phyloP scores from a whole-genome alignment of 495 filamentous ascomycete species.

The Aspergillus sparsus region DNA sequence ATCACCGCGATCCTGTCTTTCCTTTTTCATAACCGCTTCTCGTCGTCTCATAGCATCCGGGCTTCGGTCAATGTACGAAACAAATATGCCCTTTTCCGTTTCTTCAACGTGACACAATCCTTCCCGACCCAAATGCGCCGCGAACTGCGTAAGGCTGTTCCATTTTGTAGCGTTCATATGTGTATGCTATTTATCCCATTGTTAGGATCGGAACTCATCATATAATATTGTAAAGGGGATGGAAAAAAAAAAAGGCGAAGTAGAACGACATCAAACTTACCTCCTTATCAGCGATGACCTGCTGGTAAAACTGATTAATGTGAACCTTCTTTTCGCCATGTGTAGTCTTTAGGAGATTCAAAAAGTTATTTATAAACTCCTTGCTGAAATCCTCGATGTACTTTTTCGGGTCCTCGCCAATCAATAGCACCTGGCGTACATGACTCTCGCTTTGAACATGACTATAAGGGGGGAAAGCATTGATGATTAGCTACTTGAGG shows the following conservation, averaged over 20 bases:
- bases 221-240: not conserved
- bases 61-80: constrained; percentile 88
- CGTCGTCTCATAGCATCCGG: constrained; percentile 77
- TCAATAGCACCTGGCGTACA: constrained; percentile 79
- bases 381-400: constrained; percentile 73
- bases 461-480: constrained; percentile 8
- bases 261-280: constrained; percentile 20
- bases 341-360: constrained; percentile 68
- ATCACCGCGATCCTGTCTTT: constrained; percentile 82
- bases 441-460: constrained; percentile 82
- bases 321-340: constrained; percentile 87
- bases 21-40: constrained; percentile 79
- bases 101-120: constrained; percentile 86
- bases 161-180: constrained; percentile 94
- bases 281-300: constrained; percentile 53
- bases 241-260: not conserved
- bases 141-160: constrained; percentile 83
- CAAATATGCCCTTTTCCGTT: constrained; percentile 78
- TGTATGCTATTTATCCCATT: constrained; percentile 59
- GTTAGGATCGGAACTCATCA: constrained; percentile 9
- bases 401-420: constrained; percentile 81
- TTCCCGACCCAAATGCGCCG: constrained; percentile 77
- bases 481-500: not conserved
- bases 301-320: constrained; percentile 91
- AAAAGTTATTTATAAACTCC: constrained; percentile 79